Evolutionary conservation across 495 filamentous ascomycete species (phyloP).

Genomic region (Terfezia boudieri): DNA sequence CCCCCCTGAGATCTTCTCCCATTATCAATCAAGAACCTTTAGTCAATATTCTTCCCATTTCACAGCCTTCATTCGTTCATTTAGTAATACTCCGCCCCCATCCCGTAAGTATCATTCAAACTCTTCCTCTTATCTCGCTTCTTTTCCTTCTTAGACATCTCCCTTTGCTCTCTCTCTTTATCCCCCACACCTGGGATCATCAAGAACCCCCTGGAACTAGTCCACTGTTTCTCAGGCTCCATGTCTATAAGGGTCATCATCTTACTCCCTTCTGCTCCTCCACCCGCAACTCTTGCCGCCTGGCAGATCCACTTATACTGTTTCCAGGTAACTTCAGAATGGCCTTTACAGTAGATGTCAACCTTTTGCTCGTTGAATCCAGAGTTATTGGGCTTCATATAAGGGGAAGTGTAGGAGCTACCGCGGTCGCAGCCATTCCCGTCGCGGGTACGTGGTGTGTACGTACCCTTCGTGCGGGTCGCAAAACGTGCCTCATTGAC

Average conservation of each 20-base stretch:
- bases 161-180: background rate
- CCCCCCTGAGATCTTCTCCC: too few relatives aligned
- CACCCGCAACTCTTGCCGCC: slow-evolving; percentile 3
- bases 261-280: background rate
- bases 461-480: slow-evolving; percentile 38
- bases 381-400: slow-evolving; percentile 10
- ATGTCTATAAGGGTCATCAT: background rate
- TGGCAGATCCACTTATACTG: slow-evolving; percentile 10
- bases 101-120: slow-evolving; percentile 1
- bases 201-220: background rate
- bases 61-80: background rate
- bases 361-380: slow-evolving; percentile 10
- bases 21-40: background rate
- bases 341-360: slow-evolving; percentile 2
- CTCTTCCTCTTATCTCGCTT: slow-evolving; percentile 13
- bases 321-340: slow-evolving; percentile 10
- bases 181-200: background rate
- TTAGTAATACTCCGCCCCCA: background rate
- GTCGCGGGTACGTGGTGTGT: background rate
- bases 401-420: slow-evolving; percentile 19
- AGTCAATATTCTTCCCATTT: background rate
- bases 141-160: slow-evolving; percentile 1
- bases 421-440: slow-evolving; percentile 3
- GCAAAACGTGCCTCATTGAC: slow-evolving; percentile 66
- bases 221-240: background rate